Percentiles rank a stretch among this genome's conserved stretches.
These are phyloP conservation scores for Metarhizium guizhouense DNA, from an alignment of 2,329 filamentous ascomycete species.

Conservation along the genomic window DNA sequence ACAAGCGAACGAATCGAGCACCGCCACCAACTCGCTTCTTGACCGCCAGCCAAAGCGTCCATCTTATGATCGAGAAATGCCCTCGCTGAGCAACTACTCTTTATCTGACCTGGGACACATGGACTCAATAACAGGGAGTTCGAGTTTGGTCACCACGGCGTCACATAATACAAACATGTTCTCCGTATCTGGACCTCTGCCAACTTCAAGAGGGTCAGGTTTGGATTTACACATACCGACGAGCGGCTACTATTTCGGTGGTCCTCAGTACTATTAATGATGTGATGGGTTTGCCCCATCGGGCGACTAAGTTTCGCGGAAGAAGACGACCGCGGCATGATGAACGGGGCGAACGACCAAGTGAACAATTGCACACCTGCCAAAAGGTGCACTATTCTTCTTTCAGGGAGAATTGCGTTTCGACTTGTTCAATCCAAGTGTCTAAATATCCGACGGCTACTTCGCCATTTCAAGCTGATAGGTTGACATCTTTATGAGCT, in stretches of 20 bases:
- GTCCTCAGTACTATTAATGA: constrained; percentile 9
- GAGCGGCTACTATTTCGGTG: constrained; percentile 11
- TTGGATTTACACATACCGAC: constrained; percentile 10
- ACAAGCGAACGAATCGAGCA: constrained; percentile 12
- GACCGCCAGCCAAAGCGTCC: constrained; percentile 13
- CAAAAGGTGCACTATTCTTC: neutral
- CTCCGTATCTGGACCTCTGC: constrained; percentile 5
- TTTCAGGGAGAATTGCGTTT: neutral
- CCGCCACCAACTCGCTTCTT: constrained; percentile 4
- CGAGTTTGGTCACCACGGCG: constrained; percentile 5
- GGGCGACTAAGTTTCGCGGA: neutral
- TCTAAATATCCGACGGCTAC: neutral
- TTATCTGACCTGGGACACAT: constrained; percentile 10
- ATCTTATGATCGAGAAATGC: constrained; percentile 12
- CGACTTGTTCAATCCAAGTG: neutral
- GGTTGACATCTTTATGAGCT: neutral
- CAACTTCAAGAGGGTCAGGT: constrained; percentile 9
- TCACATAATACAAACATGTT: constrained; percentile 7
- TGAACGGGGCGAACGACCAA: neutral
- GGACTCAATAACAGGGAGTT: constrained; percentile 4
- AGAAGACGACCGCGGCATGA: neutral
- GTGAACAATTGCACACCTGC: neutral
- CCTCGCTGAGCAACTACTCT: constrained; percentile 8
- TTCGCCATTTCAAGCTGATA: neutral
- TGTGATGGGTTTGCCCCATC: neutral